A percentile compares a stretch with the other conserved stretches of the same genome.
phyloP scores from a whole-genome alignment of 805 yeast species.

The Metahyphopichia silvanorum region DNA sequence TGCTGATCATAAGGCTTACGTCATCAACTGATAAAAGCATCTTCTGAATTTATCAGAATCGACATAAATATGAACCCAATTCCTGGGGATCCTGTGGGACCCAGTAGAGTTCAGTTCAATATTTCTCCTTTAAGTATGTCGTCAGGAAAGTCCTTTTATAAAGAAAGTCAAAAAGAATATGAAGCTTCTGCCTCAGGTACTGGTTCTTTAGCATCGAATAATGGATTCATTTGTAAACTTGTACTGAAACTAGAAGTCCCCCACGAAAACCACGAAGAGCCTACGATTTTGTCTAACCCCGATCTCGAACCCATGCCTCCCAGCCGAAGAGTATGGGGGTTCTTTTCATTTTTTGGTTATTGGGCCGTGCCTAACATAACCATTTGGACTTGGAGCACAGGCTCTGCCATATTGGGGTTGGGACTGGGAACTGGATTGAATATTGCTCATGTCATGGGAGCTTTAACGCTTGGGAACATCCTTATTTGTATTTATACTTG shows the following conservation, averaged over 20 bases:
- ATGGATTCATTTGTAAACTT: too few relatives aligned
- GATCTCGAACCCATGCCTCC: constrained; percentile 34
- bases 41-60: too few relatives aligned
- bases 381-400: constrained; percentile 37
- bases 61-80: too few relatives aligned
- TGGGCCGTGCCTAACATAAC: constrained; percentile 44
- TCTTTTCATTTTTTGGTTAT: constrained; percentile 34
- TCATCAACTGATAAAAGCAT: too few relatives aligned
- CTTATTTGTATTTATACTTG: constrained; percentile 8
- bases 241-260: constrained; percentile 6
- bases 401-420: constrained; percentile 37
- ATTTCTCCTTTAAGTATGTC: too few relatives aligned
- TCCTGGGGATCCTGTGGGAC: too few relatives aligned
- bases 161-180: too few relatives aligned
- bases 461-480: constrained; percentile 8
- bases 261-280: constrained; percentile 4
- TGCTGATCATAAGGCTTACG: too few relatives aligned
- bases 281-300: constrained; percentile 3
- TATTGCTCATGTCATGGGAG: constrained; percentile 8
- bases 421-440: constrained; percentile 25
- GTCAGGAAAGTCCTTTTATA: too few relatives aligned
- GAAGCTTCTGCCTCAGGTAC: too few relatives aligned
- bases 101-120: too few relatives aligned
- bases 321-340: constrained; percentile 41
- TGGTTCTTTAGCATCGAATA: too few relatives aligned